These are phyloP conservation scores for Globisporangium sylvaticum DNA, from an alignment of 352 stramenopile species.

Conservation along the genomic window DNA sequence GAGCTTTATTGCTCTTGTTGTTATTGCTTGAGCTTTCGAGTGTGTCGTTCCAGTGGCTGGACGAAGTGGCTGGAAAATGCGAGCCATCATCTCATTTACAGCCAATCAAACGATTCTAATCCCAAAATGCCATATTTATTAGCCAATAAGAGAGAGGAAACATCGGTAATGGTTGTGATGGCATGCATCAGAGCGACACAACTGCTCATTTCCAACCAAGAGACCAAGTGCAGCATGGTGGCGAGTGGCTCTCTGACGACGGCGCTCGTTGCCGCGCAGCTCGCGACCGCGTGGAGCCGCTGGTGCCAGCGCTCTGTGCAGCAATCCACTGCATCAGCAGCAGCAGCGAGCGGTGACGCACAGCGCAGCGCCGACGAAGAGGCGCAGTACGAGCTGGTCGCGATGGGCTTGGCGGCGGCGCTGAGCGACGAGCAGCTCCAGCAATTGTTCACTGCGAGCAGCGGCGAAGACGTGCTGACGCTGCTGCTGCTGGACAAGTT, in stretches of 20 bases:
- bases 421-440: slow-evolving; percentile 23
- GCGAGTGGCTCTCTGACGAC: background rate
- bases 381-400: slow-evolving; percentile 52
- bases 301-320: slow-evolving; percentile 6
- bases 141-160: background rate
- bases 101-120: slow-evolving; percentile 6
- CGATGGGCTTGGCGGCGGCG: slow-evolving; percentile 27
- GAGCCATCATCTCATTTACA: background rate
- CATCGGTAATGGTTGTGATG: background rate
- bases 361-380: slow-evolving; percentile 26
- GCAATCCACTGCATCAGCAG: background rate
- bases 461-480: slow-evolving; percentile 15
- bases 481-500: slow-evolving; percentile 34
- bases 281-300: slow-evolving; percentile 15
- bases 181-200: too few species aligned
- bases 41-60: slow-evolving; percentile 9
- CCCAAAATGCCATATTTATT: slow-evolving; percentile 4
- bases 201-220: slow-evolving; percentile 3
- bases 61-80: slow-evolving; percentile 1
- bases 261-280: slow-evolving; percentile 10
- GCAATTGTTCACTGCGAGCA: slow-evolving; percentile 19
- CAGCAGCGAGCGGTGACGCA: background rate
- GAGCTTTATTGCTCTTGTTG: background rate
- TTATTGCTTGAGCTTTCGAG: too few species aligned
- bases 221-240: background rate